Evolutionary conservation across 306 rosid species (phyloP).

Genomic region (Ochetophila trinervis): DNA sequence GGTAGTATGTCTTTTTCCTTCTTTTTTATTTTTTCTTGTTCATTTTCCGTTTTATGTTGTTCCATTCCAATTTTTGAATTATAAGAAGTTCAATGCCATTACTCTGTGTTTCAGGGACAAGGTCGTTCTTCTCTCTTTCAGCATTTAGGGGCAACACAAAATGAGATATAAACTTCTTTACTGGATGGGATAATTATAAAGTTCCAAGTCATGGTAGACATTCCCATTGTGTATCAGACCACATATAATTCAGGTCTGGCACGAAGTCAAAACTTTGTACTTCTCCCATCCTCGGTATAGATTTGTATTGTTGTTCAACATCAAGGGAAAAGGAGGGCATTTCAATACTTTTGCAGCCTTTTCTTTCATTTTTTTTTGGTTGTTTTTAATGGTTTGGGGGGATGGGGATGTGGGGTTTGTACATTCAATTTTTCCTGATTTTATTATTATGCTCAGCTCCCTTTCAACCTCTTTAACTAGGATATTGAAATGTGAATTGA

Average conservation of each 20-base stretch:
- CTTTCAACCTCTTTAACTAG: neutral
- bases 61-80: neutral
- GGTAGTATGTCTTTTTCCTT: neutral
- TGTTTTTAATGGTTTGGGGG: neutral
- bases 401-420: slow-evolving; percentile 16
- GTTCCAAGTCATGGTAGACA: slow-evolving; percentile 1
- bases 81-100: slow-evolving; percentile 1
- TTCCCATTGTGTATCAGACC: slow-evolving; percentile 23
- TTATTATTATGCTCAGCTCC: slow-evolving; percentile 4
- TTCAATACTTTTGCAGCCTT: slow-evolving; percentile 7
- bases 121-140: slow-evolving; percentile 98
- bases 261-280: slow-evolving; percentile 10
- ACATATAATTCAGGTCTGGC: slow-evolving; percentile 20
- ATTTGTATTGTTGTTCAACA: slow-evolving; percentile 11
- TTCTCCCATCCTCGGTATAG: slow-evolving; percentile 6
- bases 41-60: too few species aligned
- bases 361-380: neutral
- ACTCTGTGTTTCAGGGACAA: slow-evolving; percentile 62
- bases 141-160: slow-evolving; percentile 75
- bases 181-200: slow-evolving; percentile 20
- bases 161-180: slow-evolving; percentile 29
- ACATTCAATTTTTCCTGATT: slow-evolving; percentile 21
- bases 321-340: slow-evolving; percentile 10
- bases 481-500: slow-evolving; percentile 1
- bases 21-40: neutral